phyloP scores from a whole-genome alignment of 106 monocot species.

The Cymbidium sinense region DNA sequence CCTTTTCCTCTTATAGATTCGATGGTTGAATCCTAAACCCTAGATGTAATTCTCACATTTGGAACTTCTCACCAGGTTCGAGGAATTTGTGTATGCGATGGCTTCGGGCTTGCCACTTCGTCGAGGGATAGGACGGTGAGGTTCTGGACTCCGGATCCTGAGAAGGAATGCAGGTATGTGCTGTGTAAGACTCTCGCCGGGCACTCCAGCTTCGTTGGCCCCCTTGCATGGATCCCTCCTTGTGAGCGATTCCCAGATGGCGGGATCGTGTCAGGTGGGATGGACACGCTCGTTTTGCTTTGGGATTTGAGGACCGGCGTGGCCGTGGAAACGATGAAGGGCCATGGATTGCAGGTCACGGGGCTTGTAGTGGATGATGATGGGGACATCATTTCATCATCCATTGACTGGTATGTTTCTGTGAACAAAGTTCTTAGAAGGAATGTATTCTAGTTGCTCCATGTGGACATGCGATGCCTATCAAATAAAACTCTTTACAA shows the following conservation, averaged over 20 bases:
- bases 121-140: conserved; percentile 79
- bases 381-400: conserved; percentile 78
- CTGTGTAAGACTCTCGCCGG: conserved; percentile 62
- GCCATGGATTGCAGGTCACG: conserved; percentile 74
- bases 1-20: not conserved
- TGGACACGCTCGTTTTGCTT: conserved; percentile 73
- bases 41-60: not conserved
- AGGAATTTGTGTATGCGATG: conserved; percentile 72
- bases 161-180: conserved; percentile 31
- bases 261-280: conserved; percentile 81
- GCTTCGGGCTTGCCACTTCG: conserved; percentile 65
- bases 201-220: conserved; percentile 91
- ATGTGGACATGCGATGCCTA: not conserved
- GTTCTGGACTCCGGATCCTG: conserved; percentile 61
- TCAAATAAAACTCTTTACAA: not conserved
- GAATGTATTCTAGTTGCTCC: not conserved
- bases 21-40: not conserved
- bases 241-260: conserved; percentile 57
- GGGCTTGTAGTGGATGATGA: conserved; percentile 57
- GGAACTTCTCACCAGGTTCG: conserved; percentile 44
- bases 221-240: conserved; percentile 75
- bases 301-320: conserved; percentile 67
- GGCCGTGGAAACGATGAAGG: conserved; percentile 65
- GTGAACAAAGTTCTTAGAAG: not conserved
- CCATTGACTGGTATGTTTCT: conserved; percentile 67